Evolutionary conservation across 495 filamentous ascomycete species (phyloP).

Genomic region (Aspergillus sparsus): DNA sequence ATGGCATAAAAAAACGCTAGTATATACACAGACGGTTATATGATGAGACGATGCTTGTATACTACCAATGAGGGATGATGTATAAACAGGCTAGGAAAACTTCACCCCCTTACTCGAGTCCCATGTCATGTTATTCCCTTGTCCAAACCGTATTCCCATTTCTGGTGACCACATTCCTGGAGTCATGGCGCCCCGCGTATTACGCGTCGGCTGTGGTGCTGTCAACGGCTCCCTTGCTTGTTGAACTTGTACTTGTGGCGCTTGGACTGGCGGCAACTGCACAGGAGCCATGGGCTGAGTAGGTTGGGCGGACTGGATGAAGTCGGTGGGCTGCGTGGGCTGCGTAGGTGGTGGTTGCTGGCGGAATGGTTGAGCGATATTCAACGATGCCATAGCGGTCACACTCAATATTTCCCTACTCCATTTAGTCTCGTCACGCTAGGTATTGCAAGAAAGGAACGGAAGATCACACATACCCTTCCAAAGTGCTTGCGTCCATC

Average conservation of each 20-base stretch:
- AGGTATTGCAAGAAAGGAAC: slow-evolving; percentile 3
- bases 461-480: slow-evolving; percentile 54
- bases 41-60: too few species aligned
- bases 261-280: slow-evolving; percentile 7
- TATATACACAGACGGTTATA: too few species aligned
- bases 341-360: not conserved
- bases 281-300: slow-evolving; percentile 28
- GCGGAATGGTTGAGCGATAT: slow-evolving; percentile 40
- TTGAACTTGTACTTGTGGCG: slow-evolving; percentile 31
- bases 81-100: slow-evolving; percentile 49
- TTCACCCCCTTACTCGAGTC: slow-evolving; percentile 63
- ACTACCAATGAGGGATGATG: not conserved
- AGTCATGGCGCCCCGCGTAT: slow-evolving; percentile 55
- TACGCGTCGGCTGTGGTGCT: slow-evolving; percentile 56
- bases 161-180: slow-evolving; percentile 76
- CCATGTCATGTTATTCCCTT: slow-evolving; percentile 45
- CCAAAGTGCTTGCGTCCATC: slow-evolving; percentile 76
- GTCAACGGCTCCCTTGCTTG: slow-evolving; percentile 43
- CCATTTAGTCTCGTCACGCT: not conserved
- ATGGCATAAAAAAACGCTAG: too few species aligned
- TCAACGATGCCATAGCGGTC: slow-evolving; percentile 60
- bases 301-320: not conserved
- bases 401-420: slow-evolving; percentile 60
- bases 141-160: slow-evolving; percentile 73
- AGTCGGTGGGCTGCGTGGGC: not conserved